These are phyloP conservation scores for Cordyceps militaris DNA, from an alignment of 2,329 filamentous ascomycete species.

Conservation along the genomic window DNA sequence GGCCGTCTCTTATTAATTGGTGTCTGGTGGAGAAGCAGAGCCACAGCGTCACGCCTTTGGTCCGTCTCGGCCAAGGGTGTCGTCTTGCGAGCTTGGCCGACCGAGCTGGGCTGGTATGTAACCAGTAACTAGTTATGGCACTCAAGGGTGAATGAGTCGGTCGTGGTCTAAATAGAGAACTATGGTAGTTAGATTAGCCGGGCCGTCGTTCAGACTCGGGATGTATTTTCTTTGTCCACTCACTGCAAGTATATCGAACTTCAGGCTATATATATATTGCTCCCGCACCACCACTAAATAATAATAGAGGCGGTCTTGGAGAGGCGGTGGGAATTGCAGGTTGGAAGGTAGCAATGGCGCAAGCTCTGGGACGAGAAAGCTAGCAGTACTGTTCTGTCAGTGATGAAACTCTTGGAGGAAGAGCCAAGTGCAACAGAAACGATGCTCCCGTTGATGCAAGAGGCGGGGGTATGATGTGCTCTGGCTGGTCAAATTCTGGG, in stretches of 20 bases:
- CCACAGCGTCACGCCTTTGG: neutral
- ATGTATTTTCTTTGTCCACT: neutral
- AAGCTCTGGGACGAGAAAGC: neutral
- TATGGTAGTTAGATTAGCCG: neutral
- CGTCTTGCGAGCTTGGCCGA: conserved; percentile 7
- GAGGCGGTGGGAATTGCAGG: neutral
- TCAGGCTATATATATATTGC: neutral
- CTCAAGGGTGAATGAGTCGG: neutral
- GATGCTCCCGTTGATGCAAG: conserved; percentile 8
- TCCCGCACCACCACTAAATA: neutral
- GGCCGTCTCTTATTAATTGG: conserved; percentile 7
- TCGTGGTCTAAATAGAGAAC: neutral
- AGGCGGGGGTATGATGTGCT: conserved; percentile 10
- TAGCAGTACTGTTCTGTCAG: neutral
- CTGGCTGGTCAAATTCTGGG: neutral
- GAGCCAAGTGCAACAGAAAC: neutral
- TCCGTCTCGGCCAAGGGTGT: conserved; percentile 2
- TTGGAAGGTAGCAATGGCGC: neutral
- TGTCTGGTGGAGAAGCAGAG: neutral
- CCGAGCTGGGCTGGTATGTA: conserved; percentile 3
- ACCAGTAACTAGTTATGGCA: neutral
- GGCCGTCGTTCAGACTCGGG: neutral
- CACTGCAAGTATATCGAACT: neutral
- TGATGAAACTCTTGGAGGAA: neutral
- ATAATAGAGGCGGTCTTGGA: neutral